A percentile compares a stretch with the other conserved stretches of the same genome.
These are phyloP conservation scores for Pseudocercospora eumusae DNA, from an alignment of 2,329 filamentous ascomycete genomes.

Conservation along the genomic window DNA sequence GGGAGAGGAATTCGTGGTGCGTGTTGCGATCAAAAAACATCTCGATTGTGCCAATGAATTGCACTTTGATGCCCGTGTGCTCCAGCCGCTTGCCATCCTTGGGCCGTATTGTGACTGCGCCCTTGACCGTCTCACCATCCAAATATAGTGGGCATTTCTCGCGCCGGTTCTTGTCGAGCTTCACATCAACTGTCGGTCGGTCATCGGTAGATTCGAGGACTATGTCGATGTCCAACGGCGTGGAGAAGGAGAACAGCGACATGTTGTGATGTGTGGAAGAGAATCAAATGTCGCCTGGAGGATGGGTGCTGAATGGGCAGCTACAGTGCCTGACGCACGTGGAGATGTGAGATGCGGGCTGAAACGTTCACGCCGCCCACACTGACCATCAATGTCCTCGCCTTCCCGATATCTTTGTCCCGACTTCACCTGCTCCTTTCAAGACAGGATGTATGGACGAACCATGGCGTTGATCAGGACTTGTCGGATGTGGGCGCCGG, in stretches of 20 bases:
- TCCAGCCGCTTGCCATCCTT: constrained; percentile 98
- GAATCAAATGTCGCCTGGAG: neutral
- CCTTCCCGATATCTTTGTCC: neutral
- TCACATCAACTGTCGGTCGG: constrained; percentile 92
- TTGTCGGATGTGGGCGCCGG: no score
- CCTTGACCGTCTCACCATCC: constrained; percentile 97
- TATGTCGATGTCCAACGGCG: constrained; percentile 97
- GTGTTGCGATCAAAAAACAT: constrained; percentile 99
- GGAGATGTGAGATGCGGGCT: neutral
- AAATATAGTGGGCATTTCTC: constrained; percentile 97
- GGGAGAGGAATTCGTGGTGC: constrained; percentile 97
- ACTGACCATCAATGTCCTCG: constrained; percentile 1
- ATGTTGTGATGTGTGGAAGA: constrained; percentile 50
- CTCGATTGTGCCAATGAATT: constrained; percentile 99
- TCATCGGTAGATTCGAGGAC: constrained; percentile 95
- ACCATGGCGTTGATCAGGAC: no score
- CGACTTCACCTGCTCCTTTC: constrained; percentile 4
- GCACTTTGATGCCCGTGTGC: constrained; percentile 98
- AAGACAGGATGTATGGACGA: no score
- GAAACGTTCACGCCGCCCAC: neutral
- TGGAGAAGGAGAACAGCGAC: constrained; percentile 95
- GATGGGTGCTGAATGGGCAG: neutral
- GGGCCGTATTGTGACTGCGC: constrained; percentile 87
- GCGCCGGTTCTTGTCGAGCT: constrained; percentile 95
- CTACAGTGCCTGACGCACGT: neutral